A percentile compares a stretch with the other conserved stretches of the same genome.
These are phyloP conservation scores for Xylaria polymorpha DNA, from an alignment of 2,329 filamentous ascomycete genomes.

Conservation along the genomic window DNA sequence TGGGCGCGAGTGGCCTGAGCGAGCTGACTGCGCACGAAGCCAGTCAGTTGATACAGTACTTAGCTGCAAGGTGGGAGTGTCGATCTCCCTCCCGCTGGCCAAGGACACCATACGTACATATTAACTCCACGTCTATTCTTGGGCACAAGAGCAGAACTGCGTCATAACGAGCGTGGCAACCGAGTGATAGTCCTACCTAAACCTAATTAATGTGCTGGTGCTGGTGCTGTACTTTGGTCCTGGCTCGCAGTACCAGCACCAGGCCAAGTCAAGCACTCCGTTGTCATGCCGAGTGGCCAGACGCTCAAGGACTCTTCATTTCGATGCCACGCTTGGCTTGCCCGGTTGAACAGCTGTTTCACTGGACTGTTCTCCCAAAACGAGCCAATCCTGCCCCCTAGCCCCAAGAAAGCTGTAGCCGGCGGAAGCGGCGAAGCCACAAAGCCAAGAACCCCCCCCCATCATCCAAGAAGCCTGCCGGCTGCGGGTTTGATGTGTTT, in stretches of 20 bases:
- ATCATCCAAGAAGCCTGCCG: slow-evolving; percentile 24
- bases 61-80: background rate
- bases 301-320: slow-evolving; percentile 4
- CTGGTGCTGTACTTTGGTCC: slow-evolving; percentile 10
- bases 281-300: slow-evolving; percentile 4
- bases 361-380: background rate
- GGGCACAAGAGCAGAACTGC: slow-evolving; percentile 10
- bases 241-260: background rate
- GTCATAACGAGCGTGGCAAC: slow-evolving; percentile 19
- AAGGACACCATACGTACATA: background rate
- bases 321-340: slow-evolving; percentile 30
- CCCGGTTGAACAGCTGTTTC: slow-evolving; percentile 7
- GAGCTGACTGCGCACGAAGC: slow-evolving; percentile 1
- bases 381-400: slow-evolving; percentile 18
- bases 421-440: slow-evolving; percentile 27
- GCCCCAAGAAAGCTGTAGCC: slow-evolving; percentile 24
- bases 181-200: slow-evolving; percentile 3
- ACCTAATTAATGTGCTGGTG: background rate
- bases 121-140: background rate
- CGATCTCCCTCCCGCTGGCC: slow-evolving; percentile 17
- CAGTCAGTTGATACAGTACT: slow-evolving; percentile 9
- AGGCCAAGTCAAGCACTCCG: background rate
- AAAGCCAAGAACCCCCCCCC: slow-evolving; percentile 18
- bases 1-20: background rate
- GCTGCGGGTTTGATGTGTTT: slow-evolving; percentile 12